These are phyloP conservation scores for Cucumis melo DNA, from an alignment of 306 rosid species.

Conservation along the genomic window DNA sequence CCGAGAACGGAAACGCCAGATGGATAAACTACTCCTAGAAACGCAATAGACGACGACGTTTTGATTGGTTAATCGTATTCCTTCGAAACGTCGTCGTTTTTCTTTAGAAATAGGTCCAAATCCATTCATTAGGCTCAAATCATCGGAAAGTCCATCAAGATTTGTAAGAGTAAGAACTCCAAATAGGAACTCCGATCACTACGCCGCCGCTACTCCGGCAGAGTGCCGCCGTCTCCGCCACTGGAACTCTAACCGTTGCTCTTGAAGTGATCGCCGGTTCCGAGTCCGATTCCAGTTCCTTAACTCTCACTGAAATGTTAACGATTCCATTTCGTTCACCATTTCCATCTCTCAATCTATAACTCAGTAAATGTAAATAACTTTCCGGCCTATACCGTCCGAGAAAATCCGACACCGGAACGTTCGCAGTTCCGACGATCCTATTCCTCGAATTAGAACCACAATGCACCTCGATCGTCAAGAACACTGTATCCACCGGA, in stretches of 20 bases:
- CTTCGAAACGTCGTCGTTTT: neutral
- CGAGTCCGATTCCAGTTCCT: neutral
- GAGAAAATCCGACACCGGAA: slow-evolving; percentile 36
- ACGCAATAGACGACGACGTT: neutral
- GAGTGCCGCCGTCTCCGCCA: neutral
- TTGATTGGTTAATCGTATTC: neutral
- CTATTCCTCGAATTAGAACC: slow-evolving; percentile 20
- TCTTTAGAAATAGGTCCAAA: neutral
- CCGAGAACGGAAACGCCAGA: neutral
- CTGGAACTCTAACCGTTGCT: neutral
- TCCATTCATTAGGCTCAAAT: neutral
- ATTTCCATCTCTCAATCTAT: slow-evolving; percentile 45
- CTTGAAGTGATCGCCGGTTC: neutral
- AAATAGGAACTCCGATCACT: neutral
- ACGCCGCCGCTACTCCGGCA: slow-evolving; percentile 10
- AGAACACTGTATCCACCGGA: slow-evolving; percentile 28
- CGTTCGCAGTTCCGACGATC: slow-evolving; percentile 30
- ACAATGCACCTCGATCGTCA: slow-evolving; percentile 36
- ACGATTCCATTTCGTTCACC: slow-evolving; percentile 53
- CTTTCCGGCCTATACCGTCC: slow-evolving; percentile 37
- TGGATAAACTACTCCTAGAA: neutral
- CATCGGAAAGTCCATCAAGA: neutral
- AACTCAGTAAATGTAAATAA: slow-evolving; percentile 56
- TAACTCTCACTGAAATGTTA: slow-evolving; percentile 46
- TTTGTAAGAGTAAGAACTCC: neutral